Base-by-base conservation (phyloP, 2,329 filamentous ascomycete genomes). In the Aspergillus sclerotialis region DNA sequence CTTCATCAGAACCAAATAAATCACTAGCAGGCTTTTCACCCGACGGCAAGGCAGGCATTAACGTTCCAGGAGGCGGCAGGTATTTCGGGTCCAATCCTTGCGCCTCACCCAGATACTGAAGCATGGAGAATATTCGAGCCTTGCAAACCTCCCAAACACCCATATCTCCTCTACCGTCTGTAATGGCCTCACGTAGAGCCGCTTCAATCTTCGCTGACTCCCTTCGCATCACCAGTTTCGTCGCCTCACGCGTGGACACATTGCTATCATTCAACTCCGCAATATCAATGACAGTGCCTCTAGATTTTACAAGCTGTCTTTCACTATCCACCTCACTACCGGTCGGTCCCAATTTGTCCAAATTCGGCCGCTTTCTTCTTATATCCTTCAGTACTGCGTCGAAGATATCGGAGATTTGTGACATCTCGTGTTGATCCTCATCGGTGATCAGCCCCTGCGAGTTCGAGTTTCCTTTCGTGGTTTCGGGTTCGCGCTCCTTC, bases 91-190 rank as follows among this genome's bases (percentile, higher is more conserved):
- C 14, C 5, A 16, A 33, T 13, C 26, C 18, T 21, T 9, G 33
- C 23, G 13, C 24, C 24, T 16, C 30, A 32, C 24, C 49, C 7
- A 63, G 39, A 35, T 53, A 44, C 7, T 39, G 42, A 7, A 63
- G 36, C 44, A 65, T 52, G 12, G 52, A 53, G 42, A 67, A 67
- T n/a, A 66, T 55, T 15, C 50, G 50, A n/a, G 54, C 41, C 38
- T 59, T 53, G 34, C 63, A 64, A 5, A 65, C 46, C 8, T 53
- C 48, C 63, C 62, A 66, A 9, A 66, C 42, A 4, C 49, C 58
- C 15, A 51, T 37, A 25, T 65, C 62, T 14, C 56, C 50, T 25
- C 47, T 48, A n/a, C 49, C 43, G 6, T 47, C 36, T 23, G 50
- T 33, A 33, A 60, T 42, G 16, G 51, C 50, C 11, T 43, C 39